Conservation (phyloP, 2,329 filamentous ascomycete species). For the Curvularia sp. region DNA sequence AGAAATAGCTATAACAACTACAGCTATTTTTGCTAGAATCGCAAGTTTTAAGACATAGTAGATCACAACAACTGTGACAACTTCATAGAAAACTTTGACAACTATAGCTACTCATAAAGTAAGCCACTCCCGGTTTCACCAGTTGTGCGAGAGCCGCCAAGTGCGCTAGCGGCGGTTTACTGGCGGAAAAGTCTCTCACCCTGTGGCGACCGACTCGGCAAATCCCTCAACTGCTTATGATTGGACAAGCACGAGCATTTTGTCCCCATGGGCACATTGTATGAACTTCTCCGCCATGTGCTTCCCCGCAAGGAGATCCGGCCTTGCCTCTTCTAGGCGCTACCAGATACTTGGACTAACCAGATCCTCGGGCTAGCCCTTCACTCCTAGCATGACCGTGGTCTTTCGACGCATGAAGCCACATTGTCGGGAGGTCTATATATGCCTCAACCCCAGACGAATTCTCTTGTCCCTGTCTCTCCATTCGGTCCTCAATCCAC, state of each 20-base stretch:
- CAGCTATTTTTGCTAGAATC: too few relatives aligned
- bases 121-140: too few relatives aligned
- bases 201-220: constrained; percentile 9
- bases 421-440: constrained; percentile 13
- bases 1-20: too few relatives aligned
- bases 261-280: constrained; percentile 28
- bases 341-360: constrained; percentile 20
- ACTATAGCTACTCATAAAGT: too few relatives aligned
- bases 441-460: constrained; percentile 15
- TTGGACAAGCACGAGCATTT: constrained; percentile 19
- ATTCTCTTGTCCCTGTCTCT: constrained; percentile 3
- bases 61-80: too few relatives aligned
- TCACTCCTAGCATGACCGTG: constrained; percentile 13
- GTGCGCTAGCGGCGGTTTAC: constrained; percentile 26
- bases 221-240: constrained; percentile 11
- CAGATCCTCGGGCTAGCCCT: constrained; percentile 21
- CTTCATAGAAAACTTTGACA: too few relatives aligned
- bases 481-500: background rate
- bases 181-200: constrained; percentile 25
- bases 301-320: constrained; percentile 30
- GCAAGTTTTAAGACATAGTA: too few relatives aligned
- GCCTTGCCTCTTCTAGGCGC: constrained; percentile 22
- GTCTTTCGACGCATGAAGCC: constrained; percentile 2
- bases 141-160: background rate
- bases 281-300: constrained; percentile 15